phyloP scores from a whole-genome alignment of 257 asterid genomes.

The Striga asiatica region DNA sequence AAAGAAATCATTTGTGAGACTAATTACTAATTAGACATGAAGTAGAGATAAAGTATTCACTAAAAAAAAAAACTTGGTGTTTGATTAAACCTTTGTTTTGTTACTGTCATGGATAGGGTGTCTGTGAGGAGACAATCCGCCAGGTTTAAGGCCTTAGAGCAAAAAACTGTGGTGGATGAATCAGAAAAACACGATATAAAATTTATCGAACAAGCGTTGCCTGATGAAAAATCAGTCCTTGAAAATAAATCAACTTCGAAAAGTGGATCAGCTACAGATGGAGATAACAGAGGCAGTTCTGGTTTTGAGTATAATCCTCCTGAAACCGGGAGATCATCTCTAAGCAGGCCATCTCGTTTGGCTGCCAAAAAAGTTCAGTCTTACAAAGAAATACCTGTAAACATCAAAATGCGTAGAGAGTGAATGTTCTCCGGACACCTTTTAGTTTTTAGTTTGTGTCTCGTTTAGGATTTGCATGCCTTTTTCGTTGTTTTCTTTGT shows the following conservation, averaged over 20 bases:
- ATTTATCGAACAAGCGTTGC: not conserved
- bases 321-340: slow-evolving; percentile 28
- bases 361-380: slow-evolving; percentile 56
- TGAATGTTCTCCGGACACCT: not conserved
- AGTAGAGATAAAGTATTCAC: too few species aligned
- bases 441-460: too few species aligned
- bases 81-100: not conserved
- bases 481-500: too few species aligned
- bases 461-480: too few species aligned
- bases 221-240: slow-evolving; percentile 7
- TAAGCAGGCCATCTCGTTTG: slow-evolving; percentile 46
- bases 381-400: slow-evolving; percentile 50
- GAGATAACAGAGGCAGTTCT: slow-evolving; percentile 16
- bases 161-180: slow-evolving; percentile 14
- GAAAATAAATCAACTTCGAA: slow-evolving; percentile 12
- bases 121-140: slow-evolving; percentile 48
- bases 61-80: too few species aligned
- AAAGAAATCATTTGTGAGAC: not conserved
- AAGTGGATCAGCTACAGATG: slow-evolving; percentile 5
- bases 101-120: slow-evolving; percentile 24
- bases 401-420: slow-evolving; percentile 54
- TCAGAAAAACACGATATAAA: slow-evolving; percentile 11
- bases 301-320: slow-evolving; percentile 12
- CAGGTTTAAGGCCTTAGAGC: slow-evolving; percentile 33
- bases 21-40: too few species aligned